Evolutionary conservation across 2,329 filamentous ascomycete genomes (phyloP).

Genomic region (Ophiocordyceps camponoti-leonardi): DNA sequence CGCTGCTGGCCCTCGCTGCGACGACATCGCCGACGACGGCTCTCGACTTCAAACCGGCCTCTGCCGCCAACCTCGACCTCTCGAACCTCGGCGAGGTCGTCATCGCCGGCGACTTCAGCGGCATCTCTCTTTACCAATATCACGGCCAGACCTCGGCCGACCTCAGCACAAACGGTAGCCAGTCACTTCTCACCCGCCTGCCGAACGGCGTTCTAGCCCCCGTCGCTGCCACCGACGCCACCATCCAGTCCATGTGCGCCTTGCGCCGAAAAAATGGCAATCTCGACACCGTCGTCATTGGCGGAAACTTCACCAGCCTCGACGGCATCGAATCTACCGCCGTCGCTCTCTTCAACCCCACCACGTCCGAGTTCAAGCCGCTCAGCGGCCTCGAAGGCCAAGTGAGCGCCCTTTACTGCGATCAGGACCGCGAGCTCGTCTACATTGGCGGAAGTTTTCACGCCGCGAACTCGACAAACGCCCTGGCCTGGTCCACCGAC

Average conservation of each 20-base stretch:
- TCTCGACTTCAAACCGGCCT: slow-evolving; percentile 41
- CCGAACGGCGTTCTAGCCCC: slow-evolving; percentile 72
- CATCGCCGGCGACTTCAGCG: slow-evolving; percentile 76
- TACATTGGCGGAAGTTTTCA: slow-evolving; percentile 84
- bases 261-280: slow-evolving; percentile 51
- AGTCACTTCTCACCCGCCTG: slow-evolving; percentile 63
- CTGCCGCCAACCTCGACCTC: slow-evolving; percentile 61
- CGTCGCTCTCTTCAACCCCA: slow-evolving; percentile 66
- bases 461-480: slow-evolving; percentile 70
- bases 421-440: slow-evolving; percentile 57
- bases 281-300: slow-evolving; percentile 62
- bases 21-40: slow-evolving; percentile 26
- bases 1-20: slow-evolving; percentile 21
- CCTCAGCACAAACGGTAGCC: slow-evolving; percentile 57
- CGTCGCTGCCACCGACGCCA: slow-evolving; percentile 61
- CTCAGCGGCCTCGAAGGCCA: slow-evolving; percentile 67
- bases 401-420: slow-evolving; percentile 71
- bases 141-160: slow-evolving; percentile 57
- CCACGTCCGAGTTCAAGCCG: slow-evolving; percentile 51
- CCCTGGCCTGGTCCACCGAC: slow-evolving; percentile 58
- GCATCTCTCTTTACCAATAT: slow-evolving; percentile 79
- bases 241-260: slow-evolving; percentile 77
- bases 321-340: slow-evolving; percentile 59
- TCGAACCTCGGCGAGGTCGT: slow-evolving; percentile 65
- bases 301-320: slow-evolving; percentile 90